Evolutionary conservation across 129 eudicot genomes (phyloP).

Genomic region (Oenanthe sinensis): DNA sequence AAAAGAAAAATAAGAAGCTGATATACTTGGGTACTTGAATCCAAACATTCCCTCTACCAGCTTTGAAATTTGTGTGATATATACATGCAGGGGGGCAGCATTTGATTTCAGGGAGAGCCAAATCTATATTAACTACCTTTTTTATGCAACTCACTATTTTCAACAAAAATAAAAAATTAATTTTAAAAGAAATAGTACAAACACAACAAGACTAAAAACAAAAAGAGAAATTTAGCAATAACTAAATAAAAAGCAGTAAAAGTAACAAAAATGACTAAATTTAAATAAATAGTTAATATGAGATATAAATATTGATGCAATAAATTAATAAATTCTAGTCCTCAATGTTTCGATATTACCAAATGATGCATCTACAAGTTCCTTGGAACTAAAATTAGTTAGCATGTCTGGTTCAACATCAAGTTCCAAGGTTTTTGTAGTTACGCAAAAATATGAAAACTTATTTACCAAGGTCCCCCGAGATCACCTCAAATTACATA

Average conservation of each 20-base stretch:
- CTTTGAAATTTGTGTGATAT: not conserved
- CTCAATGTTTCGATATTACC: not conserved
- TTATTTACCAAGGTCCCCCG: not conserved
- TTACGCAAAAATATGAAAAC: not conserved
- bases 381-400: not conserved
- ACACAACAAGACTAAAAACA: not conserved
- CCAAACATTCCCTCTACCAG: not conserved
- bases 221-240: not conserved
- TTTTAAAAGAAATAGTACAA: too few species aligned
- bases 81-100: not conserved
- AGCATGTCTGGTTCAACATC: not conserved
- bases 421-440: not conserved
- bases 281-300: not conserved
- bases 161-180: too few species aligned
- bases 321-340: too few species aligned
- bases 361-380: not conserved
- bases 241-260: too few species aligned
- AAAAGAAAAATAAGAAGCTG: not conserved
- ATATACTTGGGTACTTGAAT: not conserved
- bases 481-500: not conserved
- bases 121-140: not conserved
- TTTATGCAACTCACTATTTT: too few species aligned
- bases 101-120: not conserved
- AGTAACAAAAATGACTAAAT: not conserved
- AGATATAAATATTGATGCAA: not conserved